Percentiles rank a stretch among this genome's conserved stretches.
Evolutionary conservation across 768 basidiomycete genomes (phyloP).

Genomic region (Naganishia onofrii): DNA sequence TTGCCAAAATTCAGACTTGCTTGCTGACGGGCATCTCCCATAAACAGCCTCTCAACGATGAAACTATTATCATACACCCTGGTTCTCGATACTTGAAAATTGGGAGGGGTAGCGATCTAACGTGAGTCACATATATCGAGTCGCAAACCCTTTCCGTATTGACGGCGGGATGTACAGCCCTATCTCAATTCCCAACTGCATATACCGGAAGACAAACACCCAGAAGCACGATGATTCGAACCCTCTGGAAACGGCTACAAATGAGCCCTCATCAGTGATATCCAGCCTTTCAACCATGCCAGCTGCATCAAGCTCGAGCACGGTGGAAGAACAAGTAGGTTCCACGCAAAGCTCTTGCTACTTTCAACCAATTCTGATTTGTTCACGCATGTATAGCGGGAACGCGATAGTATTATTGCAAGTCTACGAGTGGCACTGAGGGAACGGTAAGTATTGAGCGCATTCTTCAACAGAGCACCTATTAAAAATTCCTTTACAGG

Average conservation of each 20-base stretch:
- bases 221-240: constrained; percentile 19
- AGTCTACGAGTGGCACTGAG: constrained; percentile 11
- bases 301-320: constrained; percentile 62
- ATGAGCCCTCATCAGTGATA: constrained; percentile 13
- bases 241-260: constrained; percentile 31
- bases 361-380: not conserved
- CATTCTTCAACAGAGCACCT: not conserved
- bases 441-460: not conserved
- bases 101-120: constrained; percentile 51
- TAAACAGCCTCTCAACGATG: constrained; percentile 6
- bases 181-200: constrained; percentile 47
- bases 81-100: constrained; percentile 52
- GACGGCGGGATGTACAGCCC: constrained; percentile 30
- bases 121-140: constrained; percentile 7
- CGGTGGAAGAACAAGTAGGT: constrained; percentile 37
- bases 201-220: constrained; percentile 42
- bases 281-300: constrained; percentile 55
- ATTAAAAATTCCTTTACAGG: constrained; percentile 17
- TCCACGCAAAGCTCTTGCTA: not conserved
- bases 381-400: not conserved
- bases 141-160: not conserved
- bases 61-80: constrained; percentile 52
- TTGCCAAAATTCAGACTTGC: not conserved
- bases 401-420: constrained; percentile 9
- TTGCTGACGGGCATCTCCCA: not conserved